Percentiles rank a stretch among this genome's conserved stretches.
phyloP scores from a whole-genome alignment of 2,329 filamentous ascomycete species.

The Penicillium sp. region DNA sequence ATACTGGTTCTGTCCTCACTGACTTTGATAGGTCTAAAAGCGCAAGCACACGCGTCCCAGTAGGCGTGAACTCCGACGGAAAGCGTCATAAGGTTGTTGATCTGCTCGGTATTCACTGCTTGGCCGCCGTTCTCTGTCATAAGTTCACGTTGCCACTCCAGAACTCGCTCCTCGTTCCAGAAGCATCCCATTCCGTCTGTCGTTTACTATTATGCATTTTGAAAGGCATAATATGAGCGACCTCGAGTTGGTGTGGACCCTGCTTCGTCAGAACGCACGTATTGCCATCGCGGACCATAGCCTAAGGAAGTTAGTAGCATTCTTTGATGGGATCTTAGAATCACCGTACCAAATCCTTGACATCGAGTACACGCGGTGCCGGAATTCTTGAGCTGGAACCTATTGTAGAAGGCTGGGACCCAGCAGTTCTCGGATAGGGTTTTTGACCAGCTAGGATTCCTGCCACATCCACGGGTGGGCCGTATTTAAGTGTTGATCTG shows the following conservation, averaged over 20 bases:
- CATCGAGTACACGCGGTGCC: no score
- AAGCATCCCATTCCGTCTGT: background rate
- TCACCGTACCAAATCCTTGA: no score
- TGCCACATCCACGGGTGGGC: no score
- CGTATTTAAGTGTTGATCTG: no score
- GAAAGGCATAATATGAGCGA: background rate
- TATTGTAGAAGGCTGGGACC: no score
- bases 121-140: background rate
- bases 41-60: background rate
- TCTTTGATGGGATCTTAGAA: no score
- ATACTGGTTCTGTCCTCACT: background rate
- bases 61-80: background rate
- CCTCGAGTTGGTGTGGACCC: background rate
- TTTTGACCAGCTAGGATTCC: no score
- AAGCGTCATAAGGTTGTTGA: slow-evolving; percentile 1
- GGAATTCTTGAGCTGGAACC: no score
- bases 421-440: no score
- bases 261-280: background rate
- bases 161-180: background rate
- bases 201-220: background rate
- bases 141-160: background rate
- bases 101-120: background rate
- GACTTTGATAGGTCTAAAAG: background rate
- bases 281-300: no score
- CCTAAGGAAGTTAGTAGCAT: background rate